phyloP scores from a whole-genome alignment of 2,329 filamentous ascomycete genomes.

The Talaromyces verruculosus region DNA sequence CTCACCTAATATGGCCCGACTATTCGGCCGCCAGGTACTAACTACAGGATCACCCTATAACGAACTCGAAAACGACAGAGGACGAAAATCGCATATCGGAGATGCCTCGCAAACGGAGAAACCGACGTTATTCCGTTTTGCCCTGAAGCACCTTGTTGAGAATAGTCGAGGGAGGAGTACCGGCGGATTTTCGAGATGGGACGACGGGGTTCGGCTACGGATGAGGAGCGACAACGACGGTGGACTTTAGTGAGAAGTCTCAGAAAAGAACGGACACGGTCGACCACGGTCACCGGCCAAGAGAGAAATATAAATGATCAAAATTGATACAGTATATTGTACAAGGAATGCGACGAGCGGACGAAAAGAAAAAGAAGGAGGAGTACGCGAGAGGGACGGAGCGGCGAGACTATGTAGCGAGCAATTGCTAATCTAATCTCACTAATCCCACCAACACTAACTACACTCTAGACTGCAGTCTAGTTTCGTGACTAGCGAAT shows the following conservation, averaged over 20 bases:
- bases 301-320: slow-evolving; percentile 28
- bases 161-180: not conserved
- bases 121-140: not conserved
- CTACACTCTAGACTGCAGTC: slow-evolving; percentile 4
- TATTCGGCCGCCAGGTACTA: not conserved
- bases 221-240: slow-evolving; percentile 18
- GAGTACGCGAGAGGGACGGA: slow-evolving; percentile 18
- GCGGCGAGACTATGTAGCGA: slow-evolving; percentile 25
- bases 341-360: slow-evolving; percentile 26
- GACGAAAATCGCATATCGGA: slow-evolving; percentile 17
- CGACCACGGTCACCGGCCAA: slow-evolving; percentile 7
- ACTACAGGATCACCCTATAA: slow-evolving; percentile 6
- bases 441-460: slow-evolving; percentile 9
- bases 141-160: not conserved
- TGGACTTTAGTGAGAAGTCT: not conserved
- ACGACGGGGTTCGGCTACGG: slow-evolving; percentile 6
- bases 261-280: not conserved
- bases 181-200: slow-evolving; percentile 3
- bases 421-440: slow-evolving; percentile 8
- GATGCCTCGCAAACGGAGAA: not conserved
- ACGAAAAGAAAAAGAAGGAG: slow-evolving; percentile 24
- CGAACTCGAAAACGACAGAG: slow-evolving; percentile 12
- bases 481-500: not conserved
- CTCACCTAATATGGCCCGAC: slow-evolving; percentile 10
- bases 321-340: slow-evolving; percentile 32